A percentile compares a stretch with the other conserved stretches of the same genome.
phyloP scores from a whole-genome alignment of 768 basidiomycete species.

The Strobilomyces confusus region DNA sequence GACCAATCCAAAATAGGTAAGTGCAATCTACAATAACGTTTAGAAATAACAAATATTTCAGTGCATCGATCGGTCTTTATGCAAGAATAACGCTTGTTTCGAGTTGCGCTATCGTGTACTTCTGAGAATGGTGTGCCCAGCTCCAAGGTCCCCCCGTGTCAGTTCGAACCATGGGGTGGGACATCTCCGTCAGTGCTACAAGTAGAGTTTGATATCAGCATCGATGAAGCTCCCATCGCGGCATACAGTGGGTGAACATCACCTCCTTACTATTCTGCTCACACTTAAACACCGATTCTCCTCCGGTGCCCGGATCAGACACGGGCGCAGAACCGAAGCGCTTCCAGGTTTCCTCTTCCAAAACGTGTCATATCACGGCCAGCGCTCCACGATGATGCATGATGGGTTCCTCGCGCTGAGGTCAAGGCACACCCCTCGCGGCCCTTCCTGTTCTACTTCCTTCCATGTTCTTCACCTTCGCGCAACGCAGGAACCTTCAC shows the following conservation, averaged over 20 bases:
- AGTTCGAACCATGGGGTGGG: neutral
- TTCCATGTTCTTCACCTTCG: neutral
- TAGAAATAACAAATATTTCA: constrained; percentile 9
- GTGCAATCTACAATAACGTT: constrained; percentile 9
- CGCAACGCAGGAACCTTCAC: neutral
- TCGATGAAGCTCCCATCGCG: neutral
- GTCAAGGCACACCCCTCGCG: neutral
- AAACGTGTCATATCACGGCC: neutral
- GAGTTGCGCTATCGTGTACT: neutral
- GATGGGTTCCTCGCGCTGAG: too few species aligned
- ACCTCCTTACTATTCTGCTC: neutral
- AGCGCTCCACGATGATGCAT: neutral
- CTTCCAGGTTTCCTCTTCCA: neutral
- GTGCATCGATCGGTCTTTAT: neutral
- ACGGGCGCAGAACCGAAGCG: neutral
- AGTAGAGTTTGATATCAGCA: neutral
- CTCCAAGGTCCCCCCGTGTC: neutral
- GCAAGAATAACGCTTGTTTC: neutral
- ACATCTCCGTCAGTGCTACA: neutral
- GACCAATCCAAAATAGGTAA: neutral
- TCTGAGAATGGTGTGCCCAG: neutral
- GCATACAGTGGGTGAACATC: neutral
- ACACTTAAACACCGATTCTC: neutral
- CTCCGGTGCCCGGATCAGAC: neutral
- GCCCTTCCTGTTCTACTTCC: neutral